Conservation (phyloP, 371 early-diverging fungal species). For the Rhizopus microsporus region DNA sequence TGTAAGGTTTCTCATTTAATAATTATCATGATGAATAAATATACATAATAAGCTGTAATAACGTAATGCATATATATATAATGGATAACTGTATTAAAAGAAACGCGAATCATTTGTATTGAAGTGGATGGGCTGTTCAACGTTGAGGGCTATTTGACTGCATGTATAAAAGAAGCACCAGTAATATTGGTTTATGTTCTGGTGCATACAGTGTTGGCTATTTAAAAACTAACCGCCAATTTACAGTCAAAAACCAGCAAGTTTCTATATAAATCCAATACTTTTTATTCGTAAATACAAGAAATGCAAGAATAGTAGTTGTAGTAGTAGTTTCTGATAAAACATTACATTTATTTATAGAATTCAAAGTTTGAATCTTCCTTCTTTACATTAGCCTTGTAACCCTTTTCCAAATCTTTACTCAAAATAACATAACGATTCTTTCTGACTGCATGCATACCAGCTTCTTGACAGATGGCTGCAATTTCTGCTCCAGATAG, state of each 20-base stretch:
- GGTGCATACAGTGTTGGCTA: no score
- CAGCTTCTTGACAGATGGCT: slow-evolving; percentile 99
- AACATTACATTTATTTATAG: slow-evolving; percentile 71
- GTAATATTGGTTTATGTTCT: no score
- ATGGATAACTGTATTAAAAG: no score
- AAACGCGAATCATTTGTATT: background rate
- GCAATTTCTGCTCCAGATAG: slow-evolving; percentile 99
- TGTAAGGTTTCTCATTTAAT: no score
- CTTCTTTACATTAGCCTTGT: slow-evolving; percentile 96
- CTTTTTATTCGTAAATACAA: no score
- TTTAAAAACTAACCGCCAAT: no score
- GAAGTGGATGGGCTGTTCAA: slow-evolving; percentile 6
- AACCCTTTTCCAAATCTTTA: slow-evolving; percentile 98
- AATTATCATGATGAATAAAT: slow-evolving; percentile 13
- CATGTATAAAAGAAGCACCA: no score
- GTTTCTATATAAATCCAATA: no score
- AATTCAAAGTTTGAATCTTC: slow-evolving; percentile 95
- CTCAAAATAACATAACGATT: slow-evolving; percentile 97
- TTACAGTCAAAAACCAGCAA: no score
- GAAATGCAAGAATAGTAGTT: no score
- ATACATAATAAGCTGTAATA: slow-evolving; percentile 7
- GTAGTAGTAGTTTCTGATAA: background rate
- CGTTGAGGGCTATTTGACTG: slow-evolving; percentile 13
- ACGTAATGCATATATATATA: slow-evolving; percentile 8
- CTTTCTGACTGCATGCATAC: slow-evolving; percentile 98